A percentile compares a stretch with the other conserved stretches of the same genome.
Conservation (phyloP, 2,329 filamentous ascomycete species). For the Zymoseptoria crescenta region DNA sequence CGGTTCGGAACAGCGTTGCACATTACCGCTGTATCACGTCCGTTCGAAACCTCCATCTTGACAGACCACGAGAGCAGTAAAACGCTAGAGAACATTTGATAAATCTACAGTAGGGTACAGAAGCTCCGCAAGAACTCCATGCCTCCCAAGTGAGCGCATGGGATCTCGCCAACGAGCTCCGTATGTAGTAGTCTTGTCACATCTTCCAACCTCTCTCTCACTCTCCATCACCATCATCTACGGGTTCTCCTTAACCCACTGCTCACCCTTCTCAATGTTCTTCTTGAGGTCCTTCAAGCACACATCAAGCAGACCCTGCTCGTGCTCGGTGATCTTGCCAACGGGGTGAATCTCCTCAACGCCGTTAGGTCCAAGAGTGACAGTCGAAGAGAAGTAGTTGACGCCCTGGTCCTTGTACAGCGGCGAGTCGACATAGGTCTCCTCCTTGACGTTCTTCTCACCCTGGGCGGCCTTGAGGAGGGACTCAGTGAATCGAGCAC, state of each 20-base stretch:
- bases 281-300: conserved; percentile 77
- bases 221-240: conserved; percentile 17
- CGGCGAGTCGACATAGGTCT: conserved; percentile 92
- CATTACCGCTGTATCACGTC: not conserved
- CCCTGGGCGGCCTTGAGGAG: conserved; percentile 87
- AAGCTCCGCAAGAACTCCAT: conserved; percentile 14
- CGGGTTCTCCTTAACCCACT: conserved; percentile 55
- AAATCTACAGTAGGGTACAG: conserved; percentile 18
- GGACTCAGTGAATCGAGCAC: conserved; percentile 76
- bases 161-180: not conserved
- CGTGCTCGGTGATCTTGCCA: conserved; percentile 73
- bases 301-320: conserved; percentile 84
- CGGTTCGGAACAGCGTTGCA: no score
- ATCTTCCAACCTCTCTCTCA: conserved; percentile 3
- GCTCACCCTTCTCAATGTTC: conserved; percentile 88
- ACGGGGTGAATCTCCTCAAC: conserved; percentile 88
- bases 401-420: conserved; percentile 98
- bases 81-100: not conserved
- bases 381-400: conserved; percentile 91
- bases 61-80: no score
- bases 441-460: conserved; percentile 91
- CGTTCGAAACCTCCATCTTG: no score
- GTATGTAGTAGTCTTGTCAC: conserved; percentile 2
- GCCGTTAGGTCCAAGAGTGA: conserved; percentile 94
- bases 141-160: conserved; percentile 3